Percentiles rank a stretch among this genome's conserved stretches.
These are phyloP conservation scores for Suillus discolor DNA, from an alignment of 768 basidiomycete species.

Conservation along the genomic window DNA sequence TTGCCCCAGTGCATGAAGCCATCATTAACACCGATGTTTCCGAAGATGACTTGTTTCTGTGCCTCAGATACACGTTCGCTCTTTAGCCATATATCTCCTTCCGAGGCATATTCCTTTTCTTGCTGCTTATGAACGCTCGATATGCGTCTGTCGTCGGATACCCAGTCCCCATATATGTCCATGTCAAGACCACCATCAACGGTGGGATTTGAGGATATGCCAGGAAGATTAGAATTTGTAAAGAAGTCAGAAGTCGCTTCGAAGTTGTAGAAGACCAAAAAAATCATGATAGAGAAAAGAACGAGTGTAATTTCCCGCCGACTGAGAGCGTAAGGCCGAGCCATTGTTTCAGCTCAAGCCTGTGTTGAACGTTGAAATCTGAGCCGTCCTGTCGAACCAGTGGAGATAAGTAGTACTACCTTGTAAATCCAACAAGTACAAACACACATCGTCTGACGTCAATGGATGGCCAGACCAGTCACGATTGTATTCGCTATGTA, in stretches of 20 bases:
- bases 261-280: conserved; percentile 75
- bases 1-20: conserved; percentile 59
- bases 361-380: neutral
- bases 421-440: neutral
- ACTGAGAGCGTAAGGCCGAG: conserved; percentile 67
- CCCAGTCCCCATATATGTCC: conserved; percentile 71
- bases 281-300: conserved; percentile 63
- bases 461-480: neutral
- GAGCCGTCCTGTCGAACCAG: neutral
- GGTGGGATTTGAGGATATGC: conserved; percentile 26
- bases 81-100: conserved; percentile 44
- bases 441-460: neutral
- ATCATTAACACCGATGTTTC: conserved; percentile 44
- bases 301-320: conserved; percentile 74
- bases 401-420: neutral
- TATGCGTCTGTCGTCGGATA: conserved; percentile 61
- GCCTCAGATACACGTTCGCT: conserved; percentile 35
- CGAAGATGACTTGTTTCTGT: conserved; percentile 22
- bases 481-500: neutral
- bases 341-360: conserved; percentile 38
- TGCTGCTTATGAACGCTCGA: conserved; percentile 54
- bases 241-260: conserved; percentile 62
- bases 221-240: conserved; percentile 44
- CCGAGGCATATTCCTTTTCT: conserved; percentile 36
- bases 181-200: conserved; percentile 57